Evolutionary conservation across 495 filamentous ascomycete species (phyloP), one percentile per base, ranked within the genome.

Genomic region (Penicillium cosmopolitanum): DNA sequence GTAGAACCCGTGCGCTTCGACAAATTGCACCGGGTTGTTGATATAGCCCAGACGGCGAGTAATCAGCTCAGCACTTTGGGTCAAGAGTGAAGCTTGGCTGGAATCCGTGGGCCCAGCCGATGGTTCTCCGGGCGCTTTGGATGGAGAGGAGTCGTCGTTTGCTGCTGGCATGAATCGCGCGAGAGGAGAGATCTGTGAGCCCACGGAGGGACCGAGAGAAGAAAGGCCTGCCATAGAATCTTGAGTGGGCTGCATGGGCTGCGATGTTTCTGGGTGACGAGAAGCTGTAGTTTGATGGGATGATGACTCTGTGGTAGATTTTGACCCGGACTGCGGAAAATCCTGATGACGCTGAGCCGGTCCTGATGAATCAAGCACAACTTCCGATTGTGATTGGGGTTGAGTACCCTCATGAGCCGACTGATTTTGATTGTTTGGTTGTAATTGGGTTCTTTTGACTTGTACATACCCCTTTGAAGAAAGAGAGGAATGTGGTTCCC

Each of bases 1-100:
- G 57, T 77, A 86, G 5, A 81, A 54, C 35, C 36, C 66, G 21
- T 65, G 55, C 35, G 72, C 72, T 51, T 72, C 65, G 6, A 50
- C 58, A 3, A 59, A 61, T 19, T 62, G 55, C n/a, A 57, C 38
- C 8, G 63, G 50, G n/a, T 59, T 63, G 36, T 58, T 51, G 23
- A 75, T 62, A 47, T 63, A 75, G 21, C 51, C 67, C 38, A 69
- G 51, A 28, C 68, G 67, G 38, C 68, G 68, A 46, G 62, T 50
- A 10, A 75, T 53, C 5, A 71, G 28, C 38, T 44, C 64, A 50
- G 23, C 31, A 28, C 56, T 66, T 53, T 51, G 58, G 9, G 55
- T 66, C 35, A 40, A 23, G 1, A 19, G 36, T 33, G 10, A 7
- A n/a, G 15, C 34, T 50, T 48, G 50, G 46, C 10, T 15, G 18